phyloP scores from a whole-genome alignment of 140 eudicot genomes.

The Ambrosia hybrid region DNA sequence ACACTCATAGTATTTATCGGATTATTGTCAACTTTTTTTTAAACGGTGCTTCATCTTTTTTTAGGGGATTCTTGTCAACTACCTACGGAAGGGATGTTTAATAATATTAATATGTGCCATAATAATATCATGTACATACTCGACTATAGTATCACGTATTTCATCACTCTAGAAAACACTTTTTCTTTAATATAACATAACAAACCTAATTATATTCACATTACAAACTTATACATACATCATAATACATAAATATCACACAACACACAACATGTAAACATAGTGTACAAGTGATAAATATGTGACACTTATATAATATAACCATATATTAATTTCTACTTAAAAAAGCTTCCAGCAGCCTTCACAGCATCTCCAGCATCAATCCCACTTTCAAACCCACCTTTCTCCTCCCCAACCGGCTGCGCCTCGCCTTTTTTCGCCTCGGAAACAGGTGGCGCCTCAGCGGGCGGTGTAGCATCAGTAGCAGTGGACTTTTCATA shows the following conservation, averaged over 20 bases:
- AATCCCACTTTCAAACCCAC: slow-evolving; percentile 39
- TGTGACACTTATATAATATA: too few relatives aligned
- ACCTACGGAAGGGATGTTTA: too few relatives aligned
- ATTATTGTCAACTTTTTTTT: too few relatives aligned
- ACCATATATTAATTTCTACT: slow-evolving; percentile 29
- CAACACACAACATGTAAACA: slow-evolving; percentile 20
- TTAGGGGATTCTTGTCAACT: too few relatives aligned
- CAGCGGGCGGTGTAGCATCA: slow-evolving; percentile 21
- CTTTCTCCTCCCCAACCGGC: not conserved
- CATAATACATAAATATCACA: not conserved
- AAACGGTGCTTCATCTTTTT: too few relatives aligned
- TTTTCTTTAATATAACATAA: not conserved
- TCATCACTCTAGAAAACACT: too few relatives aligned
- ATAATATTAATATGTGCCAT: too few relatives aligned
- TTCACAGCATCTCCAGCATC: slow-evolving; percentile 53
- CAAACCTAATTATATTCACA: not conserved
- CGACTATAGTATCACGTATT: too few relatives aligned
- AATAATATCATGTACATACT: too few relatives aligned
- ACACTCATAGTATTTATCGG: too few relatives aligned
- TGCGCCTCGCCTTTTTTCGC: not conserved
- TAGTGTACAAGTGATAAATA: not conserved
- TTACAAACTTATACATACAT: not conserved
- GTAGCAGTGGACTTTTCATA: slow-evolving; percentile 31
- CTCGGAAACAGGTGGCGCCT: slow-evolving; percentile 2
- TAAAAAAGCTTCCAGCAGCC: slow-evolving; percentile 63